These are phyloP conservation scores for Metschnikowia hibisci DNA, from an alignment of 805 yeast species.

Conservation along the genomic window DNA sequence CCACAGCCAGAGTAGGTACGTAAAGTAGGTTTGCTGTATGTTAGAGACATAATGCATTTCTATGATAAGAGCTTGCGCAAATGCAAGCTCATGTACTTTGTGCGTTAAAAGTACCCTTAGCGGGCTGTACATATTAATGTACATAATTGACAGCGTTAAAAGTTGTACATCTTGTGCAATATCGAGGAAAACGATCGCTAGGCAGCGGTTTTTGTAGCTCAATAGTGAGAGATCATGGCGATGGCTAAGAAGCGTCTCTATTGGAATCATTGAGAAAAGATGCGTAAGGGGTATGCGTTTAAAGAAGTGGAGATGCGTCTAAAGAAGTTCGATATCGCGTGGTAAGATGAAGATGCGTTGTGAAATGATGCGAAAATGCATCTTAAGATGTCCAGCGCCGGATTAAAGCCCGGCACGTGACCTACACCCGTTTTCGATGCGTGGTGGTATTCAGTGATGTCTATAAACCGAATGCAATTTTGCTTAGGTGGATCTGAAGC, in stretches of 20 bases:
- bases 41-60: constrained; percentile 9
- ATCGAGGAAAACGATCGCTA: constrained; percentile 9
- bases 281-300: not conserved
- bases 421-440: not conserved
- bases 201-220: constrained; percentile 6
- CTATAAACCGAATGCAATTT: not conserved
- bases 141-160: not conserved
- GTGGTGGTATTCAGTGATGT: not conserved
- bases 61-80: not conserved
- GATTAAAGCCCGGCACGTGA: not conserved
- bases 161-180: not conserved
- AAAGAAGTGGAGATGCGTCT: not conserved
- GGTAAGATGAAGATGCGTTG: no score
- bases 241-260: not conserved
- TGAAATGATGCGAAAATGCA: no score
- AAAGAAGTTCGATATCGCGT: not conserved
- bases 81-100: not conserved
- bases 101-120: constrained; percentile 7
- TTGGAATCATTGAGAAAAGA: not conserved
- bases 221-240: constrained; percentile 11
- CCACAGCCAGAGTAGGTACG: constrained; percentile 8
- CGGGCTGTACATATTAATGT: constrained; percentile 11
- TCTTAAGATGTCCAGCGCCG: not conserved
- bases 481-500: constrained; percentile 12
- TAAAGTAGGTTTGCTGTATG: constrained; percentile 12